Evolutionary conservation across 768 basidiomycete species (phyloP), one percentile per base, ranked within the genome.

Genomic region (Boletus patriciae): DNA sequence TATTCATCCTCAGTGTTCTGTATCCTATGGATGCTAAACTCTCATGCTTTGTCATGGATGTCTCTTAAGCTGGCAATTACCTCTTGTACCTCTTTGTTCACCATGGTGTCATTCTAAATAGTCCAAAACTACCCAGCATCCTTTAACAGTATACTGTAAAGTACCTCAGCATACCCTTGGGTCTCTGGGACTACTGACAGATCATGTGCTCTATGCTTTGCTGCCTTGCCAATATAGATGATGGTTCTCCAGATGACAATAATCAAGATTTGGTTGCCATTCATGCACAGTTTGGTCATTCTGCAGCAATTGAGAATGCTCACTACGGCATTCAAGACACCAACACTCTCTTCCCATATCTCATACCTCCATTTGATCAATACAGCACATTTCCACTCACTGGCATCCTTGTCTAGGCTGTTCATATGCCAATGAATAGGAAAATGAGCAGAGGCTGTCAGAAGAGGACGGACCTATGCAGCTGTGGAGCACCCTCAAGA

Each of bases 251-350:
- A 0, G 48, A 49, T 12, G 48, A 37, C 1, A 36, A 49, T 12
- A 36, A 49, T 9, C 44, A 29, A 5, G 54, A 55, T 10, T 9
- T 55, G 0, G 51, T 38, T 8, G 21, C 38, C 0, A 57, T 57
- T 2, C 56, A 57, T 36, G 21, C 33, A 0, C 51, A 57, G 11
- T 57, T 57, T 43, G 51, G 40, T 10, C 51, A 58, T 5, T 44
- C 42, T 0, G 19, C 12, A 0, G 0, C 3, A 3, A 1, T 58
- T 7, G 52, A 52, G 0, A 41, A 58, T 7, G 27, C 46, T 11
- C 46, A 58, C 37, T 58, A 54, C 7, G 47, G 47, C 3, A 47
- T 57, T 6, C 51, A 57, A 7, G 31, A 40, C 4, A 53, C 46
- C 0, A 57, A 57, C 16, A 36, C 52, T 0, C 27, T 48, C 0